Evolutionary conservation across 2,329 filamentous ascomycete genomes (phyloP), one percentile per base, ranked within the genome.

Genomic region (Aureobasidium sp.): DNA sequence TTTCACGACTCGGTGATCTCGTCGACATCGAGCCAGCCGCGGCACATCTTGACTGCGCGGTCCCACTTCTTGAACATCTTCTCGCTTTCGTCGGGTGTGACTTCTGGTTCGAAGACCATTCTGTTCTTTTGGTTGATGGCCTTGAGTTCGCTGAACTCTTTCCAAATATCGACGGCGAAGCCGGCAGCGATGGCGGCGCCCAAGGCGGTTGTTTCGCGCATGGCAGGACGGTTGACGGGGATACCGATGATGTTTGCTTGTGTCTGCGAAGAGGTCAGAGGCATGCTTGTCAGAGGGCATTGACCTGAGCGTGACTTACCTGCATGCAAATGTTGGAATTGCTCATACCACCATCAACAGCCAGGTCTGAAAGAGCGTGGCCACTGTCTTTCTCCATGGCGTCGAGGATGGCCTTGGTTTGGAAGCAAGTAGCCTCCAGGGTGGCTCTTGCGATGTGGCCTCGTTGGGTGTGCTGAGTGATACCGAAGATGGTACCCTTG

Each of bases 321-420:
- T 84, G 88, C 89, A 94, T 94, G 71, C 83, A 88, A 56, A 94
- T 76, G 68, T 91, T 85, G 14, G 86, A 90, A 69, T 87, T 90
- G 62, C 85, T 89, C 76, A 94, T 86, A 51, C 88, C 89, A 53
- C 88, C 88, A 64, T 94, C 89, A 25, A 94, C 89, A 29, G 87
- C 84, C 39, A 94, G 75, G 58, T 83, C 79, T 54, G 80, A 78
- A 30, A 94, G 77, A 58, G 80, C 79, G 65, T 89, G 83, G 38
- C 83, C 83, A 51, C 85, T 89, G 70, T 94, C 88, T 62, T 84
- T 81, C 64, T 86, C 86, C 88, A 94, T 94, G 57, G 88, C 87
- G 63, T 90, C 84, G 19, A 94, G 77, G 61, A 94, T 93, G n/a
- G 88, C 88, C 61, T 88, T 88, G 19, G 88, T 93, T 70, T 94